Conservation (phyloP, 352 stramenopile species). For the Peronosclerospora sorghi region DNA sequence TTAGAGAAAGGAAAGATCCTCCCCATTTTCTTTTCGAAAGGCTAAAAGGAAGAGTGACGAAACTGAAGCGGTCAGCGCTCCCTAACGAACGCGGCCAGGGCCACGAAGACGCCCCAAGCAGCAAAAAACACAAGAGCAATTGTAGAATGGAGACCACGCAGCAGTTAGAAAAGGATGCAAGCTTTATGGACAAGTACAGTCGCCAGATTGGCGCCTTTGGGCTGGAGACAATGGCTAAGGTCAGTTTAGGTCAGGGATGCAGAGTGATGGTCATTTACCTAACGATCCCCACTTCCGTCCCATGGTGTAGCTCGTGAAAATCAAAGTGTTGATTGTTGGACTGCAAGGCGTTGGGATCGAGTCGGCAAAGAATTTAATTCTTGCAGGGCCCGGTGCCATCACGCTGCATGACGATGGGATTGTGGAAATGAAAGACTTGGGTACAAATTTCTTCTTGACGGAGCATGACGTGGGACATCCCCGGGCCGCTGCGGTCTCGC, state of each 20-base stretch:
- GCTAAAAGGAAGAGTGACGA: slow-evolving; percentile 15
- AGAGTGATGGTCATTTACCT: slow-evolving; percentile 18
- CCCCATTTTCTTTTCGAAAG: slow-evolving; percentile 9
- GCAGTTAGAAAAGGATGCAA: slow-evolving; percentile 75
- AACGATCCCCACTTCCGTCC: background rate
- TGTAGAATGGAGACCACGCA: slow-evolving; percentile 38
- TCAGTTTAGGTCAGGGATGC: slow-evolving; percentile 8
- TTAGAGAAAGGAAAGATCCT: slow-evolving; percentile 8
- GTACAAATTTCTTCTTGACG: slow-evolving; percentile 89
- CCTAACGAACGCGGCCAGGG: slow-evolving; percentile 16
- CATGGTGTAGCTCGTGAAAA: slow-evolving; percentile 45
- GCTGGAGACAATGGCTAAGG: slow-evolving; percentile 87
- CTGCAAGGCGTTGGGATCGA: slow-evolving; percentile 84
- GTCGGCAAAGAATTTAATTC: slow-evolving; percentile 89
- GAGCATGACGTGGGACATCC: slow-evolving; percentile 70
- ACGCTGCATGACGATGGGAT: slow-evolving; percentile 78
- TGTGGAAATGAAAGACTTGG: slow-evolving; percentile 78
- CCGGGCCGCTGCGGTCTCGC: slow-evolving; percentile 41
- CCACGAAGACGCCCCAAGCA: slow-evolving; percentile 16
- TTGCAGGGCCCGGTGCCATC: slow-evolving; percentile 81
- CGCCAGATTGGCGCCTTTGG: slow-evolving; percentile 88
- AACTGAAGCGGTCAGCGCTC: slow-evolving; percentile 20
- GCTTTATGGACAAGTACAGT: slow-evolving; percentile 91
- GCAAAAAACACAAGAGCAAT: slow-evolving; percentile 14
- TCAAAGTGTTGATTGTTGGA: slow-evolving; percentile 79